Evolutionary conservation across 2,329 filamentous ascomycete genomes (phyloP), one percentile per base, ranked within the genome.

Genomic region (Massarina eburnea): DNA sequence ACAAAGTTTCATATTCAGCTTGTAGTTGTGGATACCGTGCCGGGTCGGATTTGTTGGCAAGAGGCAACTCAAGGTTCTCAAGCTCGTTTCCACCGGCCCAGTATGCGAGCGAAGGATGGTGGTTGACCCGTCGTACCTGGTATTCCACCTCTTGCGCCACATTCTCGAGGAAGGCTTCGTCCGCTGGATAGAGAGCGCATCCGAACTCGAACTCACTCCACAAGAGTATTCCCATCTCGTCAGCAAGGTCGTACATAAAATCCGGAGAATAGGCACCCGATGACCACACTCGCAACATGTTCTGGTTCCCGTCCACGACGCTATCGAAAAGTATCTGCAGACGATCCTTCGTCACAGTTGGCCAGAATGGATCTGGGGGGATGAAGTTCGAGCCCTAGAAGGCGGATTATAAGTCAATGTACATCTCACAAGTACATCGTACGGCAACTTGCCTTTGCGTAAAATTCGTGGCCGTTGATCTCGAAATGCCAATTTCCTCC

Each of bases 171-270:
- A 83, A 85, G 0, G 71, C 72, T 1, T 71, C 51, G 39, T 79
- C 64, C 1, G 80, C 75, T 0, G 82, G 82, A 56, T 85, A 85
- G 2, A 84, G 64, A 1, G 80, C 75, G 59, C 83, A 81, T 9
- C 79, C 77, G 57, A 83, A 85, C 55, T 85, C 73, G 49, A 85
- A 84, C 48, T 85, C 82, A 39, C 76, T 81, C 82, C 82, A 85
- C 0, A 85, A 70, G 6, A 85, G 66, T 4, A 85, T 73, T 1
- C 82, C 82, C 54, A 75, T 74, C 37, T 57, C 54, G 58, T 85
- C 82, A 1, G 81, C 82, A 8, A 84, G 68, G 45, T 84, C 81
- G 54, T 81, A 85, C 49, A 85, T 79, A 51, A 81, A 84, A 50
- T 84, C 81, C 1, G 80, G 81, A 1, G 76, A 72, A 50, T 85